Evolutionary conservation across 805 yeast species (phyloP), one percentile per base, ranked within the genome.

Genomic region (Wickerhamiella kurtzmanii): DNA sequence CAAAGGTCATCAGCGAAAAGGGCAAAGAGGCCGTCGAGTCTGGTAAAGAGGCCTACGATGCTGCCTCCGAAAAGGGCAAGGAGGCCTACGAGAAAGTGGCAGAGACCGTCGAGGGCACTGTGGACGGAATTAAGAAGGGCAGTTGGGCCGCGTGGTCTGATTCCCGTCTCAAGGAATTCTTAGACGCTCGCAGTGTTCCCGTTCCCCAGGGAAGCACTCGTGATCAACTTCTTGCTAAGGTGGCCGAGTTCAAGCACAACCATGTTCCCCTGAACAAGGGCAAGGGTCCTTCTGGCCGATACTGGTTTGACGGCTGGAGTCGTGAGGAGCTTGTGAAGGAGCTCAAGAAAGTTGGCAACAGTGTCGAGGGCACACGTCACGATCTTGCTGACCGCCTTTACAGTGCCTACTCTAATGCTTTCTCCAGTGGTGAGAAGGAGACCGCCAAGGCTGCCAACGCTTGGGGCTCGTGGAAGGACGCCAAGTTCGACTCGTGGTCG

Each of bases 241-340:
- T 51, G 4, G 74, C 73, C 2, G 62, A 68, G 55, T 56, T 62
- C 20, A 65, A 72, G 55, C 64, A 68, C 44, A 52, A 54, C 46
- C 55, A 58, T 11, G 65, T 73, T 46, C 38, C 38, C 6, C 25
- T 38, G 22, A 64, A 69, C 13, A 58, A 64, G 44, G 48, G 57
- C 25, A 53, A 61, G 43, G 64, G 69, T 3, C 74, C 74, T 47
- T 70, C 76, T 4, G 76, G 79, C 18, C 67, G 66, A 32, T 71
- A 73, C 72, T 62, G 75, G 48, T 78, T 76, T 57, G 65, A 71
- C 9, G 53, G 66, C 28, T 79, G 85, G 85, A 63, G 71, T 19
- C 57, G 61, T 6, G 69, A 69, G 6, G 75, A 73, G 43, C 60
- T 80, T 48, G 63, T 65, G 50, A 54, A 60, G 15, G 76, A 80